Evolutionary conservation across 2,329 filamentous ascomycete species (phyloP).

Genomic region (Fusarium sp.): DNA sequence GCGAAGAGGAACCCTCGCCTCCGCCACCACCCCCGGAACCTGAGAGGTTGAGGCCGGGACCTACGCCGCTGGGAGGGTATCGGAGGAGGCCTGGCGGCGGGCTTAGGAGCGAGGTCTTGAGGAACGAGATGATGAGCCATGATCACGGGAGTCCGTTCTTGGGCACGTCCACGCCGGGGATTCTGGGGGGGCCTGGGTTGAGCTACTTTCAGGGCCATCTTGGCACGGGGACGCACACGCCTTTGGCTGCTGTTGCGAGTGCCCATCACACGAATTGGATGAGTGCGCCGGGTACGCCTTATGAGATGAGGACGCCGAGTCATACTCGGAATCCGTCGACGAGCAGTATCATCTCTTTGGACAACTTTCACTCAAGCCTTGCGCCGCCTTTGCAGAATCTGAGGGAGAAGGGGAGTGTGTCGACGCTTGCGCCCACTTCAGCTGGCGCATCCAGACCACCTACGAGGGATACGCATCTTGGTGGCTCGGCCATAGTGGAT

Average conservation of each 20-base stretch:
- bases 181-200: slow-evolving; percentile 80
- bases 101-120: slow-evolving; percentile 48
- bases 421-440: slow-evolving; percentile 69
- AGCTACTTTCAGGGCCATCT: slow-evolving; percentile 87
- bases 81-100: slow-evolving; percentile 45
- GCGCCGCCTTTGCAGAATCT: slow-evolving; percentile 59
- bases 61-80: slow-evolving; percentile 28
- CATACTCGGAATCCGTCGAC: slow-evolving; percentile 60
- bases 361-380: slow-evolving; percentile 50
- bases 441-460: slow-evolving; percentile 66
- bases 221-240: slow-evolving; percentile 81
- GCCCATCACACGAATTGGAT: slow-evolving; percentile 60
- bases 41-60: slow-evolving; percentile 35
- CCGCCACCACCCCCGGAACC: slow-evolving; percentile 31
- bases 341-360: slow-evolving; percentile 59
- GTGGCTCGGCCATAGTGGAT: slow-evolving; percentile 54
- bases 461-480: slow-evolving; percentile 62
- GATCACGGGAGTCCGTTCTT: slow-evolving; percentile 69
- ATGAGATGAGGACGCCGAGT: slow-evolving; percentile 28
- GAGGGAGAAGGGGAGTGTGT: slow-evolving; percentile 71
- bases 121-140: slow-evolving; percentile 47
- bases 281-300: slow-evolving; percentile 38
- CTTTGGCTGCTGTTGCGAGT: slow-evolving; percentile 82
- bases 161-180: slow-evolving; percentile 70
- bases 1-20: slow-evolving; percentile 47